Conservation (phyloP, 345 rosid genomes). For the Euphorbia lathyris region DNA sequence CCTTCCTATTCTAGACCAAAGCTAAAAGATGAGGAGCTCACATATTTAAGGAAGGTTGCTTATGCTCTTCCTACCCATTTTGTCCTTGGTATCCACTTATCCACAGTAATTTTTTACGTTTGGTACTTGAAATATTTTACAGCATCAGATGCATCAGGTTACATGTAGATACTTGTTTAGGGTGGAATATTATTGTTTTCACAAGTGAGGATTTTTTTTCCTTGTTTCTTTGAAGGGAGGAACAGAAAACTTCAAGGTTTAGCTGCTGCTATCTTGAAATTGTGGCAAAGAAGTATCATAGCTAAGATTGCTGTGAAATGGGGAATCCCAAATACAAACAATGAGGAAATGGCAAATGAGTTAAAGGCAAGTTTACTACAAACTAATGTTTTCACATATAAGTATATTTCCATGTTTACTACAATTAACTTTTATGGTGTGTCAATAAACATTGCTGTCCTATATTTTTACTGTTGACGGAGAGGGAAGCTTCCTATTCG, state of each 20-base stretch:
- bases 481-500: constrained; percentile 6
- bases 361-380: constrained; percentile 49
- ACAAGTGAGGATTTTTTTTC: constrained; percentile 9
- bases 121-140: too few relatives aligned
- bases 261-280: constrained; percentile 68
- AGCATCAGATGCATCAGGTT: too few relatives aligned
- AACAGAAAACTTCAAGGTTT: constrained; percentile 79
- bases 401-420: not conserved
- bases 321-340: constrained; percentile 70
- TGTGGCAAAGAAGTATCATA: constrained; percentile 74
- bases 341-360: constrained; percentile 78
- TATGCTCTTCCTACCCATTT: constrained; percentile 71
- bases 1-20: constrained; percentile 54
- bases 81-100: constrained; percentile 61
- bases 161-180: not conserved
- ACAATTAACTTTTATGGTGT: not conserved
- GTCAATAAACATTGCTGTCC: not conserved
- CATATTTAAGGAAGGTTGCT: constrained; percentile 72
- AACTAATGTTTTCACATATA: not conserved
- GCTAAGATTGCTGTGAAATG: constrained; percentile 85
- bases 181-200: constrained; percentile 10
- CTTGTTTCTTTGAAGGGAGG: constrained; percentile 51
- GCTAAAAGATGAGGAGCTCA: constrained; percentile 57
- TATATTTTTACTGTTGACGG: not conserved
- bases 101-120: constrained; percentile 8